A percentile compares a stretch with the other conserved stretches of the same genome.
Conservation (phyloP, 139 green algal genomes). For the Haematococcus lacustris region DNA sequence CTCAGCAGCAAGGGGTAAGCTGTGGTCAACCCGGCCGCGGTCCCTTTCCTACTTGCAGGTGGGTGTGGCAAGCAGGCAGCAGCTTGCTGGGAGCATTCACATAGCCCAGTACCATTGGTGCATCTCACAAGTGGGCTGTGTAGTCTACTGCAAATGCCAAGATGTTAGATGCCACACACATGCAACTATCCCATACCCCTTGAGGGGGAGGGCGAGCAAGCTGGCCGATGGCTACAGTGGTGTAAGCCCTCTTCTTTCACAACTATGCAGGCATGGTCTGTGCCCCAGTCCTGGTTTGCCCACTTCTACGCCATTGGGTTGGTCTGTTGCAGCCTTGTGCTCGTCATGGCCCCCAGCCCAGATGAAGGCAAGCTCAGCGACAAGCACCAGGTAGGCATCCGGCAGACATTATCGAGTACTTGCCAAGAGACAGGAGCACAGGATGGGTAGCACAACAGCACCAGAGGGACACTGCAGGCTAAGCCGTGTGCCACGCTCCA, state of each 20-base stretch:
- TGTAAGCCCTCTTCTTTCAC: neutral
- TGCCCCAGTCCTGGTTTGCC: constrained; percentile 66
- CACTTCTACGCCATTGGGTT: constrained; percentile 69
- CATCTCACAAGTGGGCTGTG: neutral
- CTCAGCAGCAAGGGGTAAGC: constrained; percentile 40
- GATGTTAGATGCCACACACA: neutral
- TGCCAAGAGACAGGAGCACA: neutral
- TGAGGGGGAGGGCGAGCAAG: neutral
- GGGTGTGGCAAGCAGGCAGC: neutral
- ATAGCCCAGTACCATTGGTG: neutral
- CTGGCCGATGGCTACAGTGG: neutral
- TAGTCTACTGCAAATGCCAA: neutral
- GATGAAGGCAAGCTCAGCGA: neutral
- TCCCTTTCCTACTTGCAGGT: constrained; percentile 42
- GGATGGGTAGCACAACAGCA: neutral
- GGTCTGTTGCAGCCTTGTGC: constrained; percentile 31
- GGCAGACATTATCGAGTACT: neutral
- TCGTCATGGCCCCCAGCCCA: constrained; percentile 41
- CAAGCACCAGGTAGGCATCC: neutral
- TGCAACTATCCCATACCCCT: neutral
- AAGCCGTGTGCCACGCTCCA: neutral
- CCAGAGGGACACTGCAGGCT: neutral
- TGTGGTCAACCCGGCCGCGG: constrained; percentile 36
- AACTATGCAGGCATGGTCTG: constrained; percentile 34
- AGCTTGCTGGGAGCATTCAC: neutral